Conservation (phyloP, 2,329 filamentous ascomycete species). For the Fusarium stilboides region DNA sequence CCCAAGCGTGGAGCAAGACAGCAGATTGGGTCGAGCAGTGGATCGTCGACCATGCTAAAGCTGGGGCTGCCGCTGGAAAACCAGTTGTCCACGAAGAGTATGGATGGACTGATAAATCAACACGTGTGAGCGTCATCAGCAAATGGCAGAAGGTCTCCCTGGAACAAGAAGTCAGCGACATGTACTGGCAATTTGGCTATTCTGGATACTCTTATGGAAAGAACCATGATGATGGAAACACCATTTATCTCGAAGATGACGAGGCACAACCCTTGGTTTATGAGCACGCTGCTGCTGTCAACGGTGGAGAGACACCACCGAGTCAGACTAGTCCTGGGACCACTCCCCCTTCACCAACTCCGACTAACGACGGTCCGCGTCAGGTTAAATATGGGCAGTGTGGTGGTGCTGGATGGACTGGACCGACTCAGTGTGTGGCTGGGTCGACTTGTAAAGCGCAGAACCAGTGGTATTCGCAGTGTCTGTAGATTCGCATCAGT, state of each 20-base stretch:
- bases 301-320: slow-evolving; percentile 37
- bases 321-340: slow-evolving; percentile 7
- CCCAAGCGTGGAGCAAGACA: slow-evolving; percentile 69
- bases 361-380: slow-evolving; percentile 9
- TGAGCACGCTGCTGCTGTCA: slow-evolving; percentile 60
- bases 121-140: slow-evolving; percentile 61
- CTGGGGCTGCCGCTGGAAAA: slow-evolving; percentile 59
- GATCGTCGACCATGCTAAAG: slow-evolving; percentile 67
- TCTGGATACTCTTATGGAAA: slow-evolving; percentile 66
- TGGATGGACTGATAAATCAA: slow-evolving; percentile 60
- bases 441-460: slow-evolving; percentile 31
- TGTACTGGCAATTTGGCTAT: slow-evolving; percentile 72
- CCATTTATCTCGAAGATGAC: slow-evolving; percentile 67
- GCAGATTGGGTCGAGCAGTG: slow-evolving; percentile 67
- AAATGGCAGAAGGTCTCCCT: slow-evolving; percentile 66
- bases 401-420: slow-evolving; percentile 35
- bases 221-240: slow-evolving; percentile 71
- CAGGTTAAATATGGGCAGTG: slow-evolving; percentile 35
- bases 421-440: slow-evolving; percentile 21
- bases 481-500: slow-evolving; percentile 1
- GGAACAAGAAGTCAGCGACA: slow-evolving; percentile 64
- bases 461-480: slow-evolving; percentile 43
- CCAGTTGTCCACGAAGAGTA: slow-evolving; percentile 62
- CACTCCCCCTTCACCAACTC: slow-evolving; percentile 23
- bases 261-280: slow-evolving; percentile 63